phyloP scores from a whole-genome alignment of 148 eudicot species.

The Tetragonia tetragonoides region DNA sequence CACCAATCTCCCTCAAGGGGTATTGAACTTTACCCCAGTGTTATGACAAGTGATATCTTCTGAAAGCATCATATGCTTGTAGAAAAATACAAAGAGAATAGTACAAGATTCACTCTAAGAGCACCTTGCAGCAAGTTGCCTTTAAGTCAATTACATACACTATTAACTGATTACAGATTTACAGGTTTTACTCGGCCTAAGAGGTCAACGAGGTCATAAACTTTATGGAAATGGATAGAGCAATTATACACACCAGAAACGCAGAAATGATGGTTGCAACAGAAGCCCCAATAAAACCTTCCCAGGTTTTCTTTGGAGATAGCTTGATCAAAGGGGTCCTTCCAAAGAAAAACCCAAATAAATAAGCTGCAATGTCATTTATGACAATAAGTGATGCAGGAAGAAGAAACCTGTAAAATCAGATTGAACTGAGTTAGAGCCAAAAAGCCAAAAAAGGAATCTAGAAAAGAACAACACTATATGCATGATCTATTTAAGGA shows the following conservation, averaged over 20 bases:
- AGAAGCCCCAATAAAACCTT: constrained; percentile 97
- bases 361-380: constrained; percentile 92
- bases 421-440: constrained; percentile 12
- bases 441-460: background rate
- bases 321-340: constrained; percentile 93
- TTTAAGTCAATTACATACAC: constrained; percentile 2
- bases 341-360: constrained; percentile 95
- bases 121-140: background rate
- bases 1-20: background rate
- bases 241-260: constrained; percentile 59
- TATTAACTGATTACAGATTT: background rate
- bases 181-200: background rate
- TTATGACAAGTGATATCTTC: background rate
- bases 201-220: background rate
- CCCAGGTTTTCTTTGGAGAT: constrained; percentile 98
- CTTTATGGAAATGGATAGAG: background rate
- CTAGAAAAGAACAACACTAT: background rate
- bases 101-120: background rate
- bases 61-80: background rate
- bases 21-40: background rate
- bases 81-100: background rate
- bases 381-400: constrained; percentile 97
- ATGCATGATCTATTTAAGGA: background rate
- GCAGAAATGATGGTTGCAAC: constrained; percentile 80
- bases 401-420: constrained; percentile 86